Base-by-base conservation (phyloP, 192 early-diverging fungal species). In the Umbelopsis vinacea region DNA sequence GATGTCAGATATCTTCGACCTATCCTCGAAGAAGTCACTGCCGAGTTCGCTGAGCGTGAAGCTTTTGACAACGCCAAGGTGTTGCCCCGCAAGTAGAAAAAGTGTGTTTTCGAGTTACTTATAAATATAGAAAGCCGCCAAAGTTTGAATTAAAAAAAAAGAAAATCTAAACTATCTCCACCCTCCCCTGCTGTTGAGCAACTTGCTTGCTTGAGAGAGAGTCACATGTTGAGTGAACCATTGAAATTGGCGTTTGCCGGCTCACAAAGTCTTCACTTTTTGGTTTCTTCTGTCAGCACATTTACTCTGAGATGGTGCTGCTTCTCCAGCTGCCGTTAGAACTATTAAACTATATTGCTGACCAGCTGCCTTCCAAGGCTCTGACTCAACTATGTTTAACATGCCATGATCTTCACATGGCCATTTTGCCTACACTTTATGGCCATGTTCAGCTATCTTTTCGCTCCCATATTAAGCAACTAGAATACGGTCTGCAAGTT, bases 1-100 rank as follows among this genome's bases (percentile, higher is more conserved):
- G 93, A 97, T 86, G 75, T 89, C 67, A 85, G 90, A 73, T 97
- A 98, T 83, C 86, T 98, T 48, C 82, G 83, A 47, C 94, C 95
- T 24, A 71, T 91, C 71, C 84, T 98, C 69, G 88, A 90, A 33
- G 84, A 93, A 73, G 94, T 97, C 40, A 85, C 91, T 70, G 81
- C 82, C 67, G 97, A 98, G 82, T 79, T 87, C 76, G 87, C 86
- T 21, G 92, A 94, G 82, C 90, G 85, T 63, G 88, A 88, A 52
- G 89, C 88, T 71, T 92, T 91, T 78, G 88, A 93, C 78, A 85
- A 85, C 71, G 81, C 85, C 78, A 76, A 79, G 63, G 21, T 74
- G 15, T 40, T 72, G 57, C 52, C 69, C 45, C 45, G 54, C 10
- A 71, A 70, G 45, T 73, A 77, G 24, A 38, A 40, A 29, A 37